These are phyloP conservation scores for Rugonectria rugulosa DNA, from an alignment of 2,329 filamentous ascomycete genomes.

Conservation along the genomic window DNA sequence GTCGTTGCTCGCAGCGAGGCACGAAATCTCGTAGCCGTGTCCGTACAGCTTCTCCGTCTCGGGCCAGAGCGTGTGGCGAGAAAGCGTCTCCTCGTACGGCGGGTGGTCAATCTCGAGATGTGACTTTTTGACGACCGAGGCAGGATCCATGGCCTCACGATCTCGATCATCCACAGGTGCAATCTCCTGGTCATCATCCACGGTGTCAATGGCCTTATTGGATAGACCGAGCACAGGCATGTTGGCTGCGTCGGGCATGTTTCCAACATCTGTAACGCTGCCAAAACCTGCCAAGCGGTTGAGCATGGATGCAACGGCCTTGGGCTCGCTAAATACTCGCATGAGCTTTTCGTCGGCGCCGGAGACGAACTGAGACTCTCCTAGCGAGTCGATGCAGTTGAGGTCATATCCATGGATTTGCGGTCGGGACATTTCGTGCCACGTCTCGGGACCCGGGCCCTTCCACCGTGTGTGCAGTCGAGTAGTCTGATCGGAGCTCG, in stretches of 20 bases:
- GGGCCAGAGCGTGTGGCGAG: constrained; percentile 92
- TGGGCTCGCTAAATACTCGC: constrained; percentile 91
- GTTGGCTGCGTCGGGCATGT: constrained; percentile 85
- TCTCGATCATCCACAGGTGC: constrained; percentile 55
- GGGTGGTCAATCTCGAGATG: constrained; percentile 74
- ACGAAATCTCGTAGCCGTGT: constrained; percentile 95
- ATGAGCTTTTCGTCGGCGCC: constrained; percentile 98
- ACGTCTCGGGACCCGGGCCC: constrained; percentile 60
- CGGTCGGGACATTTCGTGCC: constrained; percentile 95
- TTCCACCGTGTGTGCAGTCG: constrained; percentile 85
- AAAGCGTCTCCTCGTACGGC: constrained; percentile 88
- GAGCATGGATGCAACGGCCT: constrained; percentile 79
- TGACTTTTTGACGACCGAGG: constrained; percentile 64
- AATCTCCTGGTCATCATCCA: constrained; percentile 59
- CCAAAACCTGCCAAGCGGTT: constrained; percentile 70
- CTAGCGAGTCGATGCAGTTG: constrained; percentile 87
- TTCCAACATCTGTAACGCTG: constrained; percentile 44
- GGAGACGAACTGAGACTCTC: constrained; percentile 81
- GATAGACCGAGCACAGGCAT: constrained; percentile 95
- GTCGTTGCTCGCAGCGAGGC: constrained; percentile 79
- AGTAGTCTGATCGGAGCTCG: constrained; percentile 91
- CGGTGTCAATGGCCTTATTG: constrained; percentile 84
- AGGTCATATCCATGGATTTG: constrained; percentile 99
- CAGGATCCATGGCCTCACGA: constrained; percentile 62
- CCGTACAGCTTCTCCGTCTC: constrained; percentile 97